These are phyloP conservation scores for Phoma sp. DNA, from an alignment of 2,329 filamentous ascomycete genomes.

Conservation along the genomic window DNA sequence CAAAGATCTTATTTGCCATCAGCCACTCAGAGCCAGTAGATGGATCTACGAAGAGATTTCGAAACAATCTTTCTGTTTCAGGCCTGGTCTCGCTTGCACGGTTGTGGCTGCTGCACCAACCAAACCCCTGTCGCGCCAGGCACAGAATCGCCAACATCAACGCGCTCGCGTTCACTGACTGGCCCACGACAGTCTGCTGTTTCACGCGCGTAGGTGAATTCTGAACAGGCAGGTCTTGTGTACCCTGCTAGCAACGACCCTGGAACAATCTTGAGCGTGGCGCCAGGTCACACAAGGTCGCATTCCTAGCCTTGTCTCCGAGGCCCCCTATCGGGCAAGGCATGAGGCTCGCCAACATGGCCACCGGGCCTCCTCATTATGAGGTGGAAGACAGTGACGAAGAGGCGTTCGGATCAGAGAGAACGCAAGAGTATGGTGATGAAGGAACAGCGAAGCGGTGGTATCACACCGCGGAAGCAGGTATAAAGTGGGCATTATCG, in stretches of 20 bases:
- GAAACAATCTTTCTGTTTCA: slow-evolving; percentile 19
- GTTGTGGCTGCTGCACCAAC: slow-evolving; percentile 36
- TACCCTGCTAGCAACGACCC: slow-evolving; percentile 34
- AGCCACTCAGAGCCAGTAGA: slow-evolving; percentile 35
- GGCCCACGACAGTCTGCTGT: slow-evolving; percentile 39
- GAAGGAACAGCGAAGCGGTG: slow-evolving; percentile 30
- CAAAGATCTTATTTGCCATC: slow-evolving; percentile 20
- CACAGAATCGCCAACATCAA: slow-evolving; percentile 38
- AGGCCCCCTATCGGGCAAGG: slow-evolving; percentile 27
- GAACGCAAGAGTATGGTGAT: slow-evolving; percentile 25
- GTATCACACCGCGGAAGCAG: slow-evolving; percentile 27
- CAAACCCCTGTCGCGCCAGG: slow-evolving; percentile 29
- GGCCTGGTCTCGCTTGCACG: slow-evolving; percentile 22
- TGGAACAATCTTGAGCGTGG: slow-evolving; percentile 30
- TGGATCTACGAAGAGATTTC: slow-evolving; percentile 17
- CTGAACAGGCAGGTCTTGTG: slow-evolving; percentile 29
- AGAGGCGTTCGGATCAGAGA: slow-evolving; percentile 28
- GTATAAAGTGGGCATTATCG: slow-evolving; percentile 42
- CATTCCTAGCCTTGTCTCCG: slow-evolving; percentile 37
- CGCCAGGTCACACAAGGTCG: slow-evolving; percentile 34
- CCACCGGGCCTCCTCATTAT: slow-evolving; percentile 28
- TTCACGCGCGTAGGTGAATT: slow-evolving; percentile 38
- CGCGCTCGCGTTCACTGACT: slow-evolving; percentile 36
- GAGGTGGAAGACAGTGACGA: slow-evolving; percentile 38
- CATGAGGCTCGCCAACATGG: slow-evolving; percentile 36